phyloP scores from a whole-genome alignment of 805 yeast genomes.

The Torulaspora maleeae region DNA sequence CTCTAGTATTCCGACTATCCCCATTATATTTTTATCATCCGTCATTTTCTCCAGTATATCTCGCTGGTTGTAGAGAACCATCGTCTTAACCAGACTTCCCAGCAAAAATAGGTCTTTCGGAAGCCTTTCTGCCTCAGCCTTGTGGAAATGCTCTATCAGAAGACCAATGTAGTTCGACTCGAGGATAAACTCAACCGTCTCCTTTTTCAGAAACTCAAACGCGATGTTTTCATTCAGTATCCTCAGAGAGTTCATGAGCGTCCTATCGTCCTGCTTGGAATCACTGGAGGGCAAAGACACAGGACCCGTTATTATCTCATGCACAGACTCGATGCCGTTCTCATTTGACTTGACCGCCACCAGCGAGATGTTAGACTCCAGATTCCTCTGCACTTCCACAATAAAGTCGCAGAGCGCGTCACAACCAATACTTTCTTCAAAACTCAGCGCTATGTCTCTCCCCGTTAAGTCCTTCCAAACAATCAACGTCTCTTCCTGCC shows the following conservation, averaged over 20 bases:
- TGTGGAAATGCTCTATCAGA: constrained; percentile 49
- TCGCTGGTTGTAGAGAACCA: constrained; percentile 68
- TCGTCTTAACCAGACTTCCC: constrained; percentile 67
- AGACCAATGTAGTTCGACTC: constrained; percentile 49
- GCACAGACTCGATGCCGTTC: constrained; percentile 47
- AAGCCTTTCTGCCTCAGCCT: constrained; percentile 50
- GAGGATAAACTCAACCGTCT: constrained; percentile 53
- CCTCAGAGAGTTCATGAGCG: constrained; percentile 52
- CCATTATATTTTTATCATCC: constrained; percentile 48
- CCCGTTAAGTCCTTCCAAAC: constrained; percentile 83
- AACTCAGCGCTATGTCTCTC: constrained; percentile 79
- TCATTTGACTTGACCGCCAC: constrained; percentile 58
- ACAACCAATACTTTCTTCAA: constrained; percentile 91
- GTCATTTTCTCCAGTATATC: constrained; percentile 54
- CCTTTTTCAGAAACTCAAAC: constrained; percentile 55
- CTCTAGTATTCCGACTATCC: constrained; percentile 76
- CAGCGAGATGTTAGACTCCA: constrained; percentile 62
- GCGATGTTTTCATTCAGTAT: constrained; percentile 55
- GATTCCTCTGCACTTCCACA: constrained; percentile 56
- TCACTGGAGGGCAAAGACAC: constrained; percentile 56
- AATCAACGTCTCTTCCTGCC: constrained; percentile 89
- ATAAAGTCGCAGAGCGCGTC: constrained; percentile 76
- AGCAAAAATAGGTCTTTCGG: constrained; percentile 57
- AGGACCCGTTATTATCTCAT: constrained; percentile 80
- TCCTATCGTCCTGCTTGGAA: constrained; percentile 43